These are phyloP conservation scores for Agastache rugosa DNA, from an alignment of 257 asterid species.

Conservation along the genomic window DNA sequence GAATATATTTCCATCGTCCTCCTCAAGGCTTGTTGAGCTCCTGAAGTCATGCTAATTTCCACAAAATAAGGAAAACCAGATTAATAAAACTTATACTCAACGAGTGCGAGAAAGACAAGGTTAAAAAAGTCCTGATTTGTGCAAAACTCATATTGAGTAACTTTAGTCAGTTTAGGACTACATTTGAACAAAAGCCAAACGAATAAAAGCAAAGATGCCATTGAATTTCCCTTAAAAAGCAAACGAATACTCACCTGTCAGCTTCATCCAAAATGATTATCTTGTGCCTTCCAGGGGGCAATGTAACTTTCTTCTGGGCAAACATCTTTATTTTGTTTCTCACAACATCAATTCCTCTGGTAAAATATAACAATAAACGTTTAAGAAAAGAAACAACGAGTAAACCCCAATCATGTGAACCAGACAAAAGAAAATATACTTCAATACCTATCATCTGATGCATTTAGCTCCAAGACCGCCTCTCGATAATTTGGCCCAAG, in stretches of 20 bases:
- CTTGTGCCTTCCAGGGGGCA: constrained; percentile 93
- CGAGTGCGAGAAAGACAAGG: constrained; percentile 18
- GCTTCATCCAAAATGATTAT: constrained; percentile 92
- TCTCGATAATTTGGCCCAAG: constrained; percentile 88
- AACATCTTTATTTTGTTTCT: constrained; percentile 98
- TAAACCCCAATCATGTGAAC: background rate
- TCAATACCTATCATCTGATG: constrained; percentile 89
- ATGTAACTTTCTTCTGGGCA: constrained; percentile 93
- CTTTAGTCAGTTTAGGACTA: background rate
- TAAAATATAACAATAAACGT: constrained; percentile 26
- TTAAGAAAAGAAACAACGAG: constrained; percentile 17
- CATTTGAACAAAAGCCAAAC: background rate
- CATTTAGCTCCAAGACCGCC: constrained; percentile 92
- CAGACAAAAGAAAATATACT: constrained; percentile 6
- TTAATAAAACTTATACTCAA: background rate
- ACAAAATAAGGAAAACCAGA: constrained; percentile 40
- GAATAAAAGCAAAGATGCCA: background rate
- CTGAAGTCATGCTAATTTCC: constrained; percentile 87
- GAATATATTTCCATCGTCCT: constrained; percentile 99
- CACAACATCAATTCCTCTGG: constrained; percentile 95
- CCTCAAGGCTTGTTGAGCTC: constrained; percentile 99
- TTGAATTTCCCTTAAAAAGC: constrained; percentile 10
- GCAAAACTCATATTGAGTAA: constrained; percentile 3
- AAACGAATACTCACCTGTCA: constrained; percentile 72
- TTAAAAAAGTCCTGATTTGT: constrained; percentile 10